Conservation (phyloP, 225 moss, liverwort and hornwort species). For the Straminergon stramineum region DNA sequence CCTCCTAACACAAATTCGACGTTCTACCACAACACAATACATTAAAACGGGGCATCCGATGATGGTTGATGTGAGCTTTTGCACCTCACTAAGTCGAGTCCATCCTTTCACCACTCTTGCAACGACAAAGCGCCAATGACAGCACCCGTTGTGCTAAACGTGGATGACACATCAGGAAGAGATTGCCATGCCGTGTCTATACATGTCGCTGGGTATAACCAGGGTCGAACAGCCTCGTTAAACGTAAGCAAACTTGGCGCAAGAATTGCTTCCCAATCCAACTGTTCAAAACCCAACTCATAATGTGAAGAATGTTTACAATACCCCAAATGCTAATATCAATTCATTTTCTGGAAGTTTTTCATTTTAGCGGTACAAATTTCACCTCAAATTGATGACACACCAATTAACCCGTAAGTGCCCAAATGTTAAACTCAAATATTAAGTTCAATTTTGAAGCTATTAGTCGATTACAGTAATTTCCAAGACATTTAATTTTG, state of each 20-base stretch:
- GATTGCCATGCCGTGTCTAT: slow-evolving; percentile 45
- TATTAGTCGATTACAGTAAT: neutral
- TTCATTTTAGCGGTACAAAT: neutral
- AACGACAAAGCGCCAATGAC: slow-evolving; percentile 51
- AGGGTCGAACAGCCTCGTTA: slow-evolving; percentile 36
- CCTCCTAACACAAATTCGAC: neutral
- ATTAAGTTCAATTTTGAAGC: neutral
- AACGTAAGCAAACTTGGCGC: slow-evolving; percentile 33
- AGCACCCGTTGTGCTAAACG: slow-evolving; percentile 57
- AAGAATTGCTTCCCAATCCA: slow-evolving; percentile 90
- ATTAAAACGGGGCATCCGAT: neutral
- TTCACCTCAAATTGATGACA: neutral
- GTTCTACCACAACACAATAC: neutral
- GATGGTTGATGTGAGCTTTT: neutral
- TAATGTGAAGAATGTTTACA: neutral
- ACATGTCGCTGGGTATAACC: slow-evolving; percentile 40
- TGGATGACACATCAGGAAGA: slow-evolving; percentile 65
- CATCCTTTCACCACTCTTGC: slow-evolving; percentile 23
- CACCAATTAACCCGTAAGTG: neutral
- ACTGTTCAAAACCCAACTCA: slow-evolving; percentile 23
- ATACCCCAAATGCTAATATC: neutral
- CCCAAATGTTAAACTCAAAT: neutral
- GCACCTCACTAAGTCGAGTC: neutral
- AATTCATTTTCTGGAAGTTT: neutral
- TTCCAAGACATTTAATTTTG: neutral